These are phyloP conservation scores for Aspergillus sp. DNA, from an alignment of 2,329 filamentous ascomycete species.

Conservation along the genomic window DNA sequence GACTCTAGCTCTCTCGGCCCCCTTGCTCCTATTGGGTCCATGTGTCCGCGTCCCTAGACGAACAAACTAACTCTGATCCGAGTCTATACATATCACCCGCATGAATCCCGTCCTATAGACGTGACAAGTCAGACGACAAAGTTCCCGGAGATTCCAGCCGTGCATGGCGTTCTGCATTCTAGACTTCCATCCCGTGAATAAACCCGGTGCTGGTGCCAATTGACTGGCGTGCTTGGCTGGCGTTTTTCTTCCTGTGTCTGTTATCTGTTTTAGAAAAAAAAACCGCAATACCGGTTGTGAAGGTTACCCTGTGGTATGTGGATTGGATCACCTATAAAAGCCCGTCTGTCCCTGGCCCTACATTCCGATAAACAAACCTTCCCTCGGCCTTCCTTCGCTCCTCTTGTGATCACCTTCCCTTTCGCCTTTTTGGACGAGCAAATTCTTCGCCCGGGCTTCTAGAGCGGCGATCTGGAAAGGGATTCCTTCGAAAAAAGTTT, in stretches of 20 bases:
- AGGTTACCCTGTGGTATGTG: conserved; percentile 9
- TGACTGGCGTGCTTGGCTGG: too few species aligned
- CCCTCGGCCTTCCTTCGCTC: neutral
- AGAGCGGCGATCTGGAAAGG: neutral
- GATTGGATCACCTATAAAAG: conserved; percentile 19
- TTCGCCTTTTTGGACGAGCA: neutral
- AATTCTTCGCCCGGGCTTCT: neutral
- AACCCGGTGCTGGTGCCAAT: too few species aligned
- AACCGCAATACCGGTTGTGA: too few species aligned
- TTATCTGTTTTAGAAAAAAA: neutral
- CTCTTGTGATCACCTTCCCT: neutral
- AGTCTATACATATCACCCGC: neutral
- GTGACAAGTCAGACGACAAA: conserved; percentile 15
- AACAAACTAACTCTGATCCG: too few species aligned
- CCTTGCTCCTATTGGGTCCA: too few species aligned
- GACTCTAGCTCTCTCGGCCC: too few species aligned
- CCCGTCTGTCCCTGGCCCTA: conserved; percentile 6
- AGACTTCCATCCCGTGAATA: neutral
- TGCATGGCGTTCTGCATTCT: conserved; percentile 5
- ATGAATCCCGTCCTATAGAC: neutral
- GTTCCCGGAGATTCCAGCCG: conserved; percentile 3
- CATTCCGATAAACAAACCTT: conserved; percentile 24
- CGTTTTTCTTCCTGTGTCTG: too few species aligned
- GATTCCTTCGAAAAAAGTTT: neutral
- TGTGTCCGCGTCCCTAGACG: too few species aligned